Evolutionary conservation across 2,329 filamentous ascomycete genomes (phyloP), one percentile per base, ranked within the genome.

Genomic region (Fusarium sp.): DNA sequence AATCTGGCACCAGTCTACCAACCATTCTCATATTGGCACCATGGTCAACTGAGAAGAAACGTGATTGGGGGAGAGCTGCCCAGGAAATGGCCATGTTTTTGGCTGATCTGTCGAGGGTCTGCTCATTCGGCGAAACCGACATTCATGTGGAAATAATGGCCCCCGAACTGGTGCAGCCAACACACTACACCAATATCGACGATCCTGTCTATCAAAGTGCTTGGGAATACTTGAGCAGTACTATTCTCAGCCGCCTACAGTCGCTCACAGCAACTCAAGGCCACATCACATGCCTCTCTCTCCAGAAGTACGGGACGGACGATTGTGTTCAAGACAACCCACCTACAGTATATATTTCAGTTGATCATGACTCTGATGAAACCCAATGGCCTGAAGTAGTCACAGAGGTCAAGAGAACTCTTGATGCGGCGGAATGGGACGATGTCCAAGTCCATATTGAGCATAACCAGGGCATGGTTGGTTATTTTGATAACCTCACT

Each of bases 311-410:
- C 44, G 44, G 24, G 24, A 28, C 44, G 18, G 14, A 14, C 12
- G 2, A 6, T 13, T 0, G 6, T 45, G 3, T 2, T 9, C 7
- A 6, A 2, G 1, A 14, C 7, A 26, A 20, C 12, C 44, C 18
- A 4, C 44, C 44, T 47, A 47, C 24, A 10, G 18, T 47, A 14
- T 47, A 28, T 47, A 15, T 47, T 3, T 28, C 24, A 12, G 44
- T 47, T 20, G 2, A 6, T 2, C 0, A 28, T 10, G 44, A 47
- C 12, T 47, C 44, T 28, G 44, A 28, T 28, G 44, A 28, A 14
- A 28, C 44, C 5, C 18, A 14, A 20, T 47, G 44, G 44, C 3
- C 26, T 12, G 44, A 28, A 28, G 24, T 14, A 3, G 24, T 28
- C 8, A 28, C 24, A 20, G 24, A 47, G 24, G 44, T 47, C 44